These are phyloP conservation scores for Porogramme epimiltina DNA, from an alignment of 1,284 basidiomycete species.

Conservation along the genomic window DNA sequence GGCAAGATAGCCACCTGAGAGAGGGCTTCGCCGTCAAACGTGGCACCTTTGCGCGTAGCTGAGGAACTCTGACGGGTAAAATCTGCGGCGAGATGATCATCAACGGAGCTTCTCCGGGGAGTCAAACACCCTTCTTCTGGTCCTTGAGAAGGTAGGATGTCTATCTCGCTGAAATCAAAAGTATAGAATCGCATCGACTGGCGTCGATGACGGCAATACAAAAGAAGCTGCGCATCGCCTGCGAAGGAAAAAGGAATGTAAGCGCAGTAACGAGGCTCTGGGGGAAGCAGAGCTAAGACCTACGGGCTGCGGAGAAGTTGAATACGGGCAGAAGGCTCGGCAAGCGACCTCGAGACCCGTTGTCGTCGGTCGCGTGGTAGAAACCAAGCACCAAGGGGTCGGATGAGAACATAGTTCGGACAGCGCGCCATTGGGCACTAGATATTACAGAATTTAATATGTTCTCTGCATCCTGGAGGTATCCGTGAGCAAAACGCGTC, in stretches of 20 bases:
- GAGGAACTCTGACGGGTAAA: conserved; percentile 3
- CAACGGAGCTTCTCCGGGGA: neutral
- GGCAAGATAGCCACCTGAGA: conserved; percentile 9
- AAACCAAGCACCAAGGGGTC: conserved; percentile 8
- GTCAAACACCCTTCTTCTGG: neutral
- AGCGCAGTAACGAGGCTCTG: no score
- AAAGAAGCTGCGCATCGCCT: conserved; percentile 8
- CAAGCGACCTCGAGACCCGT: neutral
- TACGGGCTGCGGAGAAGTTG: no score
- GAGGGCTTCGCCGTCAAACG: conserved; percentile 15
- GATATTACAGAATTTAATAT: neutral
- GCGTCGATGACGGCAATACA: conserved; percentile 16
- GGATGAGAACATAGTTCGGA: conserved; percentile 9
- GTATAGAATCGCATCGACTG: conserved; percentile 25
- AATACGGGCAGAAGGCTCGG: neutral
- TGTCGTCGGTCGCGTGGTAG: neutral
- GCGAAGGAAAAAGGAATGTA: no score
- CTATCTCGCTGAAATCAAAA: conserved; percentile 23
- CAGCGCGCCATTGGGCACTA: conserved; percentile 8
- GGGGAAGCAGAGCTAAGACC: no score
- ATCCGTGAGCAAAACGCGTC: neutral
- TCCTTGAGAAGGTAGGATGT: conserved; percentile 21
- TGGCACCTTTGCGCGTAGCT: neutral
- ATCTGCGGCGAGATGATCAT: conserved; percentile 9
- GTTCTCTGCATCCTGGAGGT: neutral